phyloP scores from a whole-genome alignment of 2,329 filamentous ascomycete genomes.

The Paramyrothecium sp. region DNA sequence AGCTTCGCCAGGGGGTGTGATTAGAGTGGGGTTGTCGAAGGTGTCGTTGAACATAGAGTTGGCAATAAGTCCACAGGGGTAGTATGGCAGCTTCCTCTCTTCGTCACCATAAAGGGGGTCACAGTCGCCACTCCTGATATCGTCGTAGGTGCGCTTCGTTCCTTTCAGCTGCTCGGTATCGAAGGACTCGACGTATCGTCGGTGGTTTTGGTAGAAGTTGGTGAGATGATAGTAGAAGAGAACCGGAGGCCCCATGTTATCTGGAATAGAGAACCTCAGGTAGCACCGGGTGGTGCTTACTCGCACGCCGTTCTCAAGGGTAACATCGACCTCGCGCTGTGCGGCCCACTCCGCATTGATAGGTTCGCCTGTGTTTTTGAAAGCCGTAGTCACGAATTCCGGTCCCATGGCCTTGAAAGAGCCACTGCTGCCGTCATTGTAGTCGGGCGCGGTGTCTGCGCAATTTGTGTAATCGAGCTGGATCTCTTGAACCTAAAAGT shows the following conservation, averaged over 20 bases:
- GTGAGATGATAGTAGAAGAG: conserved; percentile 93
- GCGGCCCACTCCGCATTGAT: conserved; percentile 42
- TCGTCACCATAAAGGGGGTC: conserved; percentile 64
- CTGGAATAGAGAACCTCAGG: conserved; percentile 76
- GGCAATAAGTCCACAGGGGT: conserved; percentile 92
- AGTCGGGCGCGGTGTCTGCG: conserved; percentile 49
- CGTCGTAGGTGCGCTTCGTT: conserved; percentile 53
- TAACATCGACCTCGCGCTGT: conserved; percentile 31
- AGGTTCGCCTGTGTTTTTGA: conserved; percentile 55
- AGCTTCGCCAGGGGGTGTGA: conserved; percentile 43
- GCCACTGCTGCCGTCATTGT: conserved; percentile 16
- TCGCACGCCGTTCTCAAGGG: conserved; percentile 36
- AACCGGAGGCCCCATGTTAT: conserved; percentile 77
- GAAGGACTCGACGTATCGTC: conserved; percentile 90
- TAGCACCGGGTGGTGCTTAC: conserved; percentile 59
- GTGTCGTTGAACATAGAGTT: conserved; percentile 98
- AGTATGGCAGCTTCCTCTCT: conserved; percentile 67
- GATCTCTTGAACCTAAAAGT: conserved; percentile 78
- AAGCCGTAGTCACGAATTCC: conserved; percentile 63
- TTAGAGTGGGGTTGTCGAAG: conserved; percentile 63
- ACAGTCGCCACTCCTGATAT: conserved; percentile 70
- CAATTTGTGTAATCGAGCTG: conserved; percentile 89
- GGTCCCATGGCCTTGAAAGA: conserved; percentile 51
- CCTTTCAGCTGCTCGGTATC: conserved; percentile 80
- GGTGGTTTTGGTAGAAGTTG: conserved; percentile 99